phyloP scores from a whole-genome alignment of 108 stramenopile genomes.

The Stephanodiscus triporus region DNA sequence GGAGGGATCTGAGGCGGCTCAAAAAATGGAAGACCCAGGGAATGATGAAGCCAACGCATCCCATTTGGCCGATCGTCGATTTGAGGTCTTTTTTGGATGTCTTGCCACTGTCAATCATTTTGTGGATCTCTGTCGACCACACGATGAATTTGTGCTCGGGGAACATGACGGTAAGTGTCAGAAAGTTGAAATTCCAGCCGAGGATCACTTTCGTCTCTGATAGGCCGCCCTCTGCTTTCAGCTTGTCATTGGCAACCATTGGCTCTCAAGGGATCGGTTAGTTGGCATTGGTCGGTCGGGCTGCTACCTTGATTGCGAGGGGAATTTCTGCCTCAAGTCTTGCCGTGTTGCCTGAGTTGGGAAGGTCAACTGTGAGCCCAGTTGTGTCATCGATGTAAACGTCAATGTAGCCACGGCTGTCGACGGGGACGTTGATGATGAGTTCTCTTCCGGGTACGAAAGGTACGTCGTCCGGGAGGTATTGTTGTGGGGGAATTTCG shows the following conservation, averaged over 20 bases:
- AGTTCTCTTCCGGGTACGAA: background rate
- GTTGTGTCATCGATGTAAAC: too few relatives aligned
- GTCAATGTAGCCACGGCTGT: too few relatives aligned
- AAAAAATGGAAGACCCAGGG: too few relatives aligned
- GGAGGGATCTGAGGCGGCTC: too few relatives aligned
- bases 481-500: background rate
- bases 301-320: too few relatives aligned
- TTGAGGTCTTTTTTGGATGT: background rate
- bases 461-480: too few relatives aligned
- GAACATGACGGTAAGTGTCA: background rate
- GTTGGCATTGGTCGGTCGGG: background rate
- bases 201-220: too few relatives aligned
- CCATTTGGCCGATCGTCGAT: background rate
- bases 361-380: slow-evolving; percentile 1
- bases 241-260: too few relatives aligned
- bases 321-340: slow-evolving; percentile 6
- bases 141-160: background rate
- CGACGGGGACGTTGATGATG: background rate
- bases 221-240: too few relatives aligned
- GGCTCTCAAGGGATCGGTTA: slow-evolving; percentile 13
- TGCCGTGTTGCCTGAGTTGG: slow-evolving; percentile 2
- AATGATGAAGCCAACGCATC: too few relatives aligned
- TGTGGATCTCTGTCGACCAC: background rate
- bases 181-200: background rate
- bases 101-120: background rate